Conservation (phyloP, 352 stramenopile genomes). For the Phytophthora litchii region DNA sequence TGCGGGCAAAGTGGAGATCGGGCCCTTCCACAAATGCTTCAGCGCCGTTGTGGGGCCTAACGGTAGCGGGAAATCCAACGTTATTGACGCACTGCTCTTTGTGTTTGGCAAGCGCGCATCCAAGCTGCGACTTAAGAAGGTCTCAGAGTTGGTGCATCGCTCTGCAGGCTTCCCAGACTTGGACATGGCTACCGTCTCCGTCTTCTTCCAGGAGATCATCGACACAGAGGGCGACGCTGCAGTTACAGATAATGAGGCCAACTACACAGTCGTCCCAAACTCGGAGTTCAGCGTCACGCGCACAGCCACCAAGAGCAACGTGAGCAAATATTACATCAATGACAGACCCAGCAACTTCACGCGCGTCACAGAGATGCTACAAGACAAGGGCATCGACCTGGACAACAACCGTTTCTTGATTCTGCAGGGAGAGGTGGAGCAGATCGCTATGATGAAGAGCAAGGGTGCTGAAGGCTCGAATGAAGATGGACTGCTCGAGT, state of each 20-base stretch:
- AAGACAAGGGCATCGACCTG: conserved; percentile 97
- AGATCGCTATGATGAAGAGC: conserved; percentile 99
- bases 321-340: conserved; percentile 98
- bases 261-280: conserved; percentile 93
- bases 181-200: conserved; percentile 95
- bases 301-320: conserved; percentile 94
- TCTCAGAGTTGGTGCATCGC: conserved; percentile 99
- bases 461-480: conserved; percentile 93
- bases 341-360: conserved; percentile 94
- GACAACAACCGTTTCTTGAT: conserved; percentile 99
- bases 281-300: conserved; percentile 94
- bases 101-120: conserved; percentile 99
- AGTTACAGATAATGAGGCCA: conserved; percentile 74
- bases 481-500: conserved; percentile 99
- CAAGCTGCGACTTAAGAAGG: conserved; percentile 94
- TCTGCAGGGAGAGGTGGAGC: conserved; percentile 95
- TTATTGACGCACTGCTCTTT: conserved; percentile 99
- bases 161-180: conserved; percentile 91
- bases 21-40: conserved; percentile 99
- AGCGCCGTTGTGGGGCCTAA: conserved; percentile 98
- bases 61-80: conserved; percentile 99
- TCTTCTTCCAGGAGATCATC: conserved; percentile 99
- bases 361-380: conserved; percentile 94
- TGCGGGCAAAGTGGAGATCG: conserved; percentile 95
- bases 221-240: conserved; percentile 47